Percentiles rank a stretch among this genome's conserved stretches.
These are phyloP conservation scores for Eucalyptus camaldulensis DNA, from an alignment of 345 rosid genomes.

Conservation along the genomic window DNA sequence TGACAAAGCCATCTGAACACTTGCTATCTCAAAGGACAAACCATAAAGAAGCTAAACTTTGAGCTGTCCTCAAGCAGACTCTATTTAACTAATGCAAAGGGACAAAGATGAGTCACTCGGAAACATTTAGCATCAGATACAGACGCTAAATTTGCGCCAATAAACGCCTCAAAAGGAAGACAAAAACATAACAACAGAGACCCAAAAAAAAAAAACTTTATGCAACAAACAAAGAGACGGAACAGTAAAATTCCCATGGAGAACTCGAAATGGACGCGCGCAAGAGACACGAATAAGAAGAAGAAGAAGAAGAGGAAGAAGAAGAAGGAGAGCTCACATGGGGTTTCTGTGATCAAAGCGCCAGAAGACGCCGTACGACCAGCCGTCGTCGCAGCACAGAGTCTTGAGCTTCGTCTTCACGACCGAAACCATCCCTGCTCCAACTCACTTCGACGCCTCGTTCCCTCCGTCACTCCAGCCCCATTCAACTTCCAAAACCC, in stretches of 20 bases:
- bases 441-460: not conserved
- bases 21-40: not conserved
- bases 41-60: not conserved
- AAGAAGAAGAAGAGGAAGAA: not conserved
- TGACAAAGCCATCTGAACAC: not conserved
- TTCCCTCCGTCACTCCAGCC: not conserved
- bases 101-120: not conserved
- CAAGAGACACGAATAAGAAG: not conserved
- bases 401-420: slow-evolving; percentile 42
- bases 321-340: slow-evolving; percentile 29
- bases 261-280: not conserved
- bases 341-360: slow-evolving; percentile 51
- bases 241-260: not conserved
- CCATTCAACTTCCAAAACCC: not conserved
- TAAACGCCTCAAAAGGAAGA: not conserved
- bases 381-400: slow-evolving; percentile 67
- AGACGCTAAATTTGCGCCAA: not conserved
- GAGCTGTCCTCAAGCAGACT: not conserved
- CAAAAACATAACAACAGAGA: not conserved
- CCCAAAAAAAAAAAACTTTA: not conserved
- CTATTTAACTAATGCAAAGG: not conserved
- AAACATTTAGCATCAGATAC: not conserved
- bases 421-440: slow-evolving; percentile 20
- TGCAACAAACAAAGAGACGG: not conserved
- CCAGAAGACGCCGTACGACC: slow-evolving; percentile 89